These are phyloP conservation scores for Rhizopus stolonifer DNA, from an alignment of 371 early-diverging fungal species.

Conservation along the genomic window DNA sequence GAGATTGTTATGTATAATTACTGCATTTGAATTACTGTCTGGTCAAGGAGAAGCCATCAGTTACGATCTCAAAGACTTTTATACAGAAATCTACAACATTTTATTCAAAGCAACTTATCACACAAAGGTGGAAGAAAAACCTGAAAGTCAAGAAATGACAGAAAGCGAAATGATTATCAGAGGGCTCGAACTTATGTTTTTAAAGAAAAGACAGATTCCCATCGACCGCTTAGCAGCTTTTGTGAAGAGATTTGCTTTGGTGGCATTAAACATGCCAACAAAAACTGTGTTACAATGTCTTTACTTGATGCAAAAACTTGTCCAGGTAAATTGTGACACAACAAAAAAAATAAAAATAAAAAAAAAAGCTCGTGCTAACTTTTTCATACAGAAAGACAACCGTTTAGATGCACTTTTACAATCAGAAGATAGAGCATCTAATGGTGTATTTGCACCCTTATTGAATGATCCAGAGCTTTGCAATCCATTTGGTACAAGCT, in stretches of 20 bases:
- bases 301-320: slow-evolving; percentile 32
- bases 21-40: slow-evolving; percentile 81
- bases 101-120: slow-evolving; percentile 70
- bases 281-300: slow-evolving; percentile 42
- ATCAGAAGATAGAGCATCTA: slow-evolving; percentile 77
- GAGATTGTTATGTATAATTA: slow-evolving; percentile 83
- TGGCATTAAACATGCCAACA: slow-evolving; percentile 53
- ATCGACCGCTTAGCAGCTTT: slow-evolving; percentile 70
- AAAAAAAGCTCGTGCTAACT: slow-evolving; percentile 7
- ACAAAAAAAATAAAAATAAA: slow-evolving; percentile 5
- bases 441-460: slow-evolving; percentile 77
- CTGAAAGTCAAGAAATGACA: slow-evolving; percentile 47
- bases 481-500: slow-evolving; percentile 87
- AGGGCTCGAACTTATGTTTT: slow-evolving; percentile 81
- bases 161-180: slow-evolving; percentile 77
- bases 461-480: slow-evolving; percentile 91
- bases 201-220: slow-evolving; percentile 76
- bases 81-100: slow-evolving; percentile 74
- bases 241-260: slow-evolving; percentile 62
- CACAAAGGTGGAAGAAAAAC: slow-evolving; percentile 60
- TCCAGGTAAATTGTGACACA: too few relatives aligned
- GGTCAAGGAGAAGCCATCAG: slow-evolving; percentile 89
- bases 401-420: slow-evolving; percentile 79
- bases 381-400: slow-evolving; percentile 59
- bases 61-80: slow-evolving; percentile 87